phyloP scores from a whole-genome alignment of 2,329 filamentous ascomycete species.

The Eurotiales sp. region DNA sequence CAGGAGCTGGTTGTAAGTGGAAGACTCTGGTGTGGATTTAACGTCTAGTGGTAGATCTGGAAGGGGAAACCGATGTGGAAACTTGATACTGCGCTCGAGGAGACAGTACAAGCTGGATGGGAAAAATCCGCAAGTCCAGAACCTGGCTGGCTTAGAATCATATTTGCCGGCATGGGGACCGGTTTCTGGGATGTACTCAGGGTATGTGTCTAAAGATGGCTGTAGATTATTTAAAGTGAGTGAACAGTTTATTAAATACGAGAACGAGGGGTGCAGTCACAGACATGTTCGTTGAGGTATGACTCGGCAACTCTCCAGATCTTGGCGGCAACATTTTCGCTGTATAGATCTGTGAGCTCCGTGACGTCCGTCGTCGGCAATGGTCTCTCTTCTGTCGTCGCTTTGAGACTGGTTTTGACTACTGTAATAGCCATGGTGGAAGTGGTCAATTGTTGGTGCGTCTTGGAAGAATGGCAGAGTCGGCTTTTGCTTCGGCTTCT shows the following conservation, averaged over 20 bases:
- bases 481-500: too few relatives aligned
- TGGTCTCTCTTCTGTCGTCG: too few relatives aligned
- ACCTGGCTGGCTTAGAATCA: slow-evolving; percentile 14
- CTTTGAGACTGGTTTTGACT: too few relatives aligned
- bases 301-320: background rate
- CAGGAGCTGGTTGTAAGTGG: slow-evolving; percentile 5
- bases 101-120: slow-evolving; percentile 18
- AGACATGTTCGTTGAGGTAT: background rate
- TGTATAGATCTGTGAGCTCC: background rate
- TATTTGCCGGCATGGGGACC: slow-evolving; percentile 13
- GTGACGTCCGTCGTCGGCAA: too few relatives aligned
- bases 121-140: slow-evolving; percentile 26
- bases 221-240: background rate
- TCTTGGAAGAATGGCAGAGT: too few relatives aligned
- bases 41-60: slow-evolving; percentile 9
- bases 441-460: too few relatives aligned
- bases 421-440: too few relatives aligned
- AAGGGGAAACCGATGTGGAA: background rate
- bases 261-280: background rate
- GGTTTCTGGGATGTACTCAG: slow-evolving; percentile 16
- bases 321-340: background rate
- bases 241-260: background rate
- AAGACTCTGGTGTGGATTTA: background rate
- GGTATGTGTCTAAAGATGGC: background rate
- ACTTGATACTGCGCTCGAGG: slow-evolving; percentile 15